These are phyloP conservation scores for Boletus subcaerulescens DNA, from an alignment of 768 basidiomycete genomes.

Conservation along the genomic window DNA sequence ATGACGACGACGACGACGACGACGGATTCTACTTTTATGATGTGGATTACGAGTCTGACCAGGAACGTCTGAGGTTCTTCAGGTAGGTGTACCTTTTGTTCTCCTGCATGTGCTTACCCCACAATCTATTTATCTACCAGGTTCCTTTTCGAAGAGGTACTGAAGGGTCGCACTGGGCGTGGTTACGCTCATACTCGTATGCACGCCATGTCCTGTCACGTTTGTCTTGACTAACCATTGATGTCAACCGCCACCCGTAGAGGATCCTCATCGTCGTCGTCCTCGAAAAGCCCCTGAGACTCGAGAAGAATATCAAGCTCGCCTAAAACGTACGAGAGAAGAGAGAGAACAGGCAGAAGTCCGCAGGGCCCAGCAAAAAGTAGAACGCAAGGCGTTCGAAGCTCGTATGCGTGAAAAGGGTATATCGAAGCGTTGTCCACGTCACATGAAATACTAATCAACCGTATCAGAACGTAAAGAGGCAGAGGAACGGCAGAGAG, in stretches of 20 bases:
- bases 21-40: slow-evolving; percentile 31
- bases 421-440: slow-evolving; percentile 22
- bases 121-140: slow-evolving; percentile 27
- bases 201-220: slow-evolving; percentile 9
- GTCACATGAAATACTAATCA: slow-evolving; percentile 13
- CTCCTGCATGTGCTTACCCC: slow-evolving; percentile 3
- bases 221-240: slow-evolving; percentile 8
- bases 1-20: slow-evolving; percentile 29
- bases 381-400: slow-evolving; percentile 43
- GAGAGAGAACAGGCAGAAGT: slow-evolving; percentile 54
- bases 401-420: slow-evolving; percentile 52
- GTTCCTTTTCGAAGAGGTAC: slow-evolving; percentile 46
- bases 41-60: slow-evolving; percentile 33
- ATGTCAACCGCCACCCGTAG: slow-evolving; percentile 9
- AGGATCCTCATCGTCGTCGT: slow-evolving; percentile 18
- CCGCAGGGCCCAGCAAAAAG: slow-evolving; percentile 45
- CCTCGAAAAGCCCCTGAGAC: slow-evolving; percentile 37
- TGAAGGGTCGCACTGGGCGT: slow-evolving; percentile 36
- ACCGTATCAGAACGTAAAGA: slow-evolving; percentile 41
- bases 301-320: slow-evolving; percentile 50
- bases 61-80: slow-evolving; percentile 41
- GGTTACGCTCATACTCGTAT: slow-evolving; percentile 30
- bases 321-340: slow-evolving; percentile 47
- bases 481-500: slow-evolving; percentile 57
- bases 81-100: slow-evolving; percentile 32